phyloP scores from a whole-genome alignment of 164 flowering plant genomes.

The Dillenia turbinata region DNA sequence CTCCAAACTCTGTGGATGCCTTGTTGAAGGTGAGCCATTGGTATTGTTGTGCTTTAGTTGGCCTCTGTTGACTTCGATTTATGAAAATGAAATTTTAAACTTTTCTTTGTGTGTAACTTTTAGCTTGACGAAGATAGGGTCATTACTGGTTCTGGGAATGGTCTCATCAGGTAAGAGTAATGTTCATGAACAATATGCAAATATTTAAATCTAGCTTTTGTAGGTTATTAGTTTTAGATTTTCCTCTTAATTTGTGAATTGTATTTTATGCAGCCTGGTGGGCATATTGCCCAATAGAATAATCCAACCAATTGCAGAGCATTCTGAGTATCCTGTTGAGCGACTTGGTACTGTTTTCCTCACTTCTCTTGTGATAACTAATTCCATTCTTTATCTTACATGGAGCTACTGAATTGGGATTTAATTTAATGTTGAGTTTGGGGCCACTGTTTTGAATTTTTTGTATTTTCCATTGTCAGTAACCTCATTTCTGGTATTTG shows the following conservation, averaged over 20 bases:
- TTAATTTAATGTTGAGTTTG: too few species aligned
- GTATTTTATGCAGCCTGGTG: slow-evolving; percentile 50
- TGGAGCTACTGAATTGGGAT: too few species aligned
- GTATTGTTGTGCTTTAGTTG: neutral
- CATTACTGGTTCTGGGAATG: slow-evolving; percentile 84
- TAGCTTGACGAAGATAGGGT: slow-evolving; percentile 93
- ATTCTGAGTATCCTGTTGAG: slow-evolving; percentile 91
- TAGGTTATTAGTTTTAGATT: neutral
- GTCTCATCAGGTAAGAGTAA: slow-evolving; percentile 73
- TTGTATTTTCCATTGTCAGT: too few species aligned
- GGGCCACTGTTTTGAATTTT: too few species aligned
- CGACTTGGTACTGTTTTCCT: slow-evolving; percentile 62
- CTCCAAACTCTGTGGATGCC: slow-evolving; percentile 74
- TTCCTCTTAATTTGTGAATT: neutral
- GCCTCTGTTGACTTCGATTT: neutral
- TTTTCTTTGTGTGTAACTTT: neutral
- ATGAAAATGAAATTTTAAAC: neutral
- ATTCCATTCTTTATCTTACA: too few species aligned
- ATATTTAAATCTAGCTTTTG: too few species aligned
- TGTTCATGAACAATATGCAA: too few species aligned
- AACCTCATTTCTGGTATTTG: too few species aligned
- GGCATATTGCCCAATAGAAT: slow-evolving; percentile 90
- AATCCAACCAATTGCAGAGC: slow-evolving; percentile 93
- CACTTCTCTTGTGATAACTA: neutral
- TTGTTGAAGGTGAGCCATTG: slow-evolving; percentile 61